phyloP scores from a whole-genome alignment of 2,329 filamentous ascomycete species.

The Botrytis tulipae region DNA sequence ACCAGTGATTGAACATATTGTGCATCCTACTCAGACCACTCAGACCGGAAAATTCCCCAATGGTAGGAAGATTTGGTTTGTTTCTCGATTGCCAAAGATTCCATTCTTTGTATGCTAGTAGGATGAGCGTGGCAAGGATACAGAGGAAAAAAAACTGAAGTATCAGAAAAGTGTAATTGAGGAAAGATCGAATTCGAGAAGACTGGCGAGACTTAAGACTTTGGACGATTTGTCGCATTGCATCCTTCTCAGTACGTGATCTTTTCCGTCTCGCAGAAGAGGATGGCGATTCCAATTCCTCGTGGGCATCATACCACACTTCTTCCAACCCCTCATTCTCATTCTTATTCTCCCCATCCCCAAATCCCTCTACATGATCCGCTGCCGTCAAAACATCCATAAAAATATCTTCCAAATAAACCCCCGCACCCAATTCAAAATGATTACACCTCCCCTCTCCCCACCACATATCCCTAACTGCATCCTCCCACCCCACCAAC shows the following conservation, averaged over 20 bases:
- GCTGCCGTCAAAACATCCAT: constrained; percentile 8
- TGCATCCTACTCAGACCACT: background rate
- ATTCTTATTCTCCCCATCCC: background rate
- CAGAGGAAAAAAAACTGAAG: constrained; percentile 9
- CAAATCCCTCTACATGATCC: background rate
- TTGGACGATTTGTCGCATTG: background rate
- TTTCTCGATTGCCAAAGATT: background rate
- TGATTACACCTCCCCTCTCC: constrained; percentile 10
- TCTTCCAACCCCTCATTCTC: background rate
- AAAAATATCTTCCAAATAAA: constrained; percentile 16
- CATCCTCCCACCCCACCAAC: constrained; percentile 17
- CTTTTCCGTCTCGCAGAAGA: background rate
- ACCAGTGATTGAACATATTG: background rate
- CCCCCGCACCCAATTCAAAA: background rate
- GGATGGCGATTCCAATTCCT: background rate
- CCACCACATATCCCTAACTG: constrained; percentile 9
- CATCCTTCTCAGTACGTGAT: background rate
- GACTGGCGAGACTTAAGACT: background rate
- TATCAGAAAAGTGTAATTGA: constrained; percentile 5
- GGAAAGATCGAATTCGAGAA: background rate
- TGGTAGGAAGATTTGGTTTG: background rate
- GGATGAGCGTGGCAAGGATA: background rate
- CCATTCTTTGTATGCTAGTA: constrained; percentile 3
- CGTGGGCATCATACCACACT: background rate
- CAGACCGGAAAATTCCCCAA: constrained; percentile 4